Conservation (phyloP, 768 basidiomycete species). For the Phlegmacium glaucopus region DNA sequence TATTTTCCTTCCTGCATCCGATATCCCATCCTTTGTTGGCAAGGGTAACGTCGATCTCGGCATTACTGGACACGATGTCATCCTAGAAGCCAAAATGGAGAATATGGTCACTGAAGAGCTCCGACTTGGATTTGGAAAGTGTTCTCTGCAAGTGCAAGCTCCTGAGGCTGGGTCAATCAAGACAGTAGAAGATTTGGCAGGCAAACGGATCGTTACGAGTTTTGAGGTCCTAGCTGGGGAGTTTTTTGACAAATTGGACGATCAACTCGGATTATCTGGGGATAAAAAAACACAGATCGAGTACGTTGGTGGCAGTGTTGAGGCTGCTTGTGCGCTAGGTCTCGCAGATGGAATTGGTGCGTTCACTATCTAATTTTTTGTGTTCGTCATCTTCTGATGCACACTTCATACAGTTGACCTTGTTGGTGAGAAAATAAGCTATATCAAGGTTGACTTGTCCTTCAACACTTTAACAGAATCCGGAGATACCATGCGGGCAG, state of each 20-base stretch:
- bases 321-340: slow-evolving; percentile 95
- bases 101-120: slow-evolving; percentile 73
- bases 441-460: neutral
- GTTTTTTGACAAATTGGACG: slow-evolving; percentile 72
- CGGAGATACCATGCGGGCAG: slow-evolving; percentile 99
- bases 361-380: slow-evolving; percentile 26
- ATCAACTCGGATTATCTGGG: slow-evolving; percentile 44
- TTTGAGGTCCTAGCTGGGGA: slow-evolving; percentile 85
- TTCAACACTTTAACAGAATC: no score
- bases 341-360: slow-evolving; percentile 95
- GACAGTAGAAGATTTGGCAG: slow-evolving; percentile 75
- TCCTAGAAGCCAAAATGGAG: slow-evolving; percentile 86
- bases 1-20: slow-evolving; percentile 93
- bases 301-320: slow-evolving; percentile 96
- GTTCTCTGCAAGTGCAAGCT: slow-evolving; percentile 85
- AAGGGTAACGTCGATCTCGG: slow-evolving; percentile 96
- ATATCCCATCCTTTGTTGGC: slow-evolving; percentile 98
- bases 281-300: slow-evolving; percentile 74
- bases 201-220: slow-evolving; percentile 91
- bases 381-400: no score
- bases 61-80: slow-evolving; percentile 97
- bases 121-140: slow-evolving; percentile 90
- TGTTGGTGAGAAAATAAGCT: slow-evolving; percentile 59
- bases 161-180: slow-evolving; percentile 73
- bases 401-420: slow-evolving; percentile 79